Evolutionary conservation across 2,329 filamentous ascomycete genomes (phyloP).

Genomic region (Sporothrix euskadiensis): DNA sequence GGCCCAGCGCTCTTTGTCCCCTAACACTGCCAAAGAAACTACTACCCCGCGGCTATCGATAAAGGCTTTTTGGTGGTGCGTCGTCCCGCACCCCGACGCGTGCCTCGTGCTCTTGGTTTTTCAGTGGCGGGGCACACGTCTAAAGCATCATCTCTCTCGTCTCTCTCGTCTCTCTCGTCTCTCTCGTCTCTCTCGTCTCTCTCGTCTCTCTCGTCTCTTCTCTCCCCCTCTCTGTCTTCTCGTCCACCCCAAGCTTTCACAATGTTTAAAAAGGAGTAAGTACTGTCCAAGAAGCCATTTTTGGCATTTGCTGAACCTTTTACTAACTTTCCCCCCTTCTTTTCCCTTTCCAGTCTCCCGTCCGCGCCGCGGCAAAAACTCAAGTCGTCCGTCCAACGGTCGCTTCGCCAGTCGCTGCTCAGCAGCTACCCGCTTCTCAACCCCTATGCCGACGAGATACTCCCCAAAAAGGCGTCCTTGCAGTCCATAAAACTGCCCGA

Average conservation of each 20-base stretch:
- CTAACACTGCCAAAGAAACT: not conserved
- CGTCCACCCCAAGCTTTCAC: constrained; percentile 13
- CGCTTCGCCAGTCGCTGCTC: constrained; percentile 77
- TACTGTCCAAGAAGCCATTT: not conserved
- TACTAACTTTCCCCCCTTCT: not conserved
- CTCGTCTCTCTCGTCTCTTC: not conserved
- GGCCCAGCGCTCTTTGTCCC: not conserved
- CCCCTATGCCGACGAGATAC: constrained; percentile 86
- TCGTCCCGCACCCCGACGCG: not conserved
- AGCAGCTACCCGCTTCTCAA: constrained; percentile 82
- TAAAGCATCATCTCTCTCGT: not conserved
- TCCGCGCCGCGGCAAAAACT: constrained; percentile 88
- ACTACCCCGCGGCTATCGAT: constrained; percentile 28
- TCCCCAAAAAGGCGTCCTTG: constrained; percentile 91
- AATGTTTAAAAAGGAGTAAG: constrained; percentile 95
- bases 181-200: not conserved
- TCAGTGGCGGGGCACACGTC: constrained; percentile 23
- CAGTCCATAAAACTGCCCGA: constrained; percentile 92
- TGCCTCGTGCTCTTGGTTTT: constrained; percentile 24
- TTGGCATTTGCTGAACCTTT: no score
- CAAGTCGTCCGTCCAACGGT: constrained; percentile 92
- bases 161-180: no score
- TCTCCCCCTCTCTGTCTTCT: not conserved
- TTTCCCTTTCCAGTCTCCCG: constrained; percentile 58
- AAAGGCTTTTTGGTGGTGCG: constrained; percentile 10